Evolutionary conservation across 179 eudicot species (phyloP).

Genomic region (Actinidia arguta): DNA sequence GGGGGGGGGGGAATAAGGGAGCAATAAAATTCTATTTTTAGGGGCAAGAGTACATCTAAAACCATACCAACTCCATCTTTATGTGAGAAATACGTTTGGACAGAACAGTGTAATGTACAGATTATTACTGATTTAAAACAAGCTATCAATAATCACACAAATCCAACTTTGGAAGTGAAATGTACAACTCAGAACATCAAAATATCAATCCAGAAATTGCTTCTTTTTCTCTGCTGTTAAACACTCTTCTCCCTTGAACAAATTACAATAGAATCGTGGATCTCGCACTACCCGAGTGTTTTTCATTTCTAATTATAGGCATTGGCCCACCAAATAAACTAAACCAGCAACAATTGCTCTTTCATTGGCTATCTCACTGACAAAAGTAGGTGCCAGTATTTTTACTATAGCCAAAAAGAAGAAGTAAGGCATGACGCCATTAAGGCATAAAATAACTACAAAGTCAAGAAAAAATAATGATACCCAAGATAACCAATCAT

Average conservation of each 20-base stretch:
- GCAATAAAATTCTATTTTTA: too few species aligned
- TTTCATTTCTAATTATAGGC: neutral
- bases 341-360: neutral
- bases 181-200: neutral
- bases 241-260: neutral
- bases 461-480: constrained; percentile 8
- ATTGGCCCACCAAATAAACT: neutral
- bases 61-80: neutral
- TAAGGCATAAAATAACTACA: neutral
- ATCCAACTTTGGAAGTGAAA: too few species aligned
- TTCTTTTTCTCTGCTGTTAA: neutral
- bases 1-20: too few species aligned
- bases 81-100: neutral
- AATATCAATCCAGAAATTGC: neutral
- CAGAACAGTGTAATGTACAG: neutral
- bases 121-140: too few species aligned
- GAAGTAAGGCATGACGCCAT: neutral
- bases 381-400: neutral
- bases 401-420: neutral
- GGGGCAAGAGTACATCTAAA: neutral
- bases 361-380: neutral
- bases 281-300: neutral
- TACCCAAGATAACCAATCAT: constrained; percentile 99
- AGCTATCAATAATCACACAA: too few species aligned
- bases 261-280: neutral